Percentiles rank a stretch among this genome's conserved stretches.
Evolutionary conservation across 2,329 filamentous ascomycete species (phyloP).

Genomic region (Diaporthe amygdali): DNA sequence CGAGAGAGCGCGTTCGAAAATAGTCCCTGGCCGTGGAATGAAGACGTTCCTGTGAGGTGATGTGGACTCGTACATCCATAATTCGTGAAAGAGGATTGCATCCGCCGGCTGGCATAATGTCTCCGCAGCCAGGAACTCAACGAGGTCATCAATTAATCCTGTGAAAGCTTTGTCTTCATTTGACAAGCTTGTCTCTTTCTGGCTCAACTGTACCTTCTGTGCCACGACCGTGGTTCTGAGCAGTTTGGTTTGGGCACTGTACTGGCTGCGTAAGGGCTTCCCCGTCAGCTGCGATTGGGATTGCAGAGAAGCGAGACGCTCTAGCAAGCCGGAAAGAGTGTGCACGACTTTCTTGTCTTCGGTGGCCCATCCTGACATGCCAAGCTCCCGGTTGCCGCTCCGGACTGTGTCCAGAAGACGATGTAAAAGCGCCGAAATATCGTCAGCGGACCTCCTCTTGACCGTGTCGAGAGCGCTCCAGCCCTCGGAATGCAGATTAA

Average conservation of each 20-base stretch:
- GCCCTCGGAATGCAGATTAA: conserved; percentile 53
- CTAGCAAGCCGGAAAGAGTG: conserved; percentile 41
- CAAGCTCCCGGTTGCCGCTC: conserved; percentile 43
- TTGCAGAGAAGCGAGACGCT: conserved; percentile 52
- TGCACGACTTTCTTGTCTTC: conserved; percentile 27
- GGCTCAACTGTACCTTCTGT: conserved; percentile 81
- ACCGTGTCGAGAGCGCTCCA: conserved; percentile 62
- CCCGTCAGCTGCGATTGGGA: conserved; percentile 48
- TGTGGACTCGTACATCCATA: conserved; percentile 77
- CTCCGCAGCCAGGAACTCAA: conserved; percentile 49
- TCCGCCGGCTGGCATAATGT: conserved; percentile 44
- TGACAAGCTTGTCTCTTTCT: conserved; percentile 73
- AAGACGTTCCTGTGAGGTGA: conserved; percentile 76
- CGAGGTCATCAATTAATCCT: conserved; percentile 62
- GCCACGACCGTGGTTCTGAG: conserved; percentile 80
- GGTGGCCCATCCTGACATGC: conserved; percentile 39
- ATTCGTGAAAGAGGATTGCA: conserved; percentile 68
- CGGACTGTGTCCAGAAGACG: conserved; percentile 44
- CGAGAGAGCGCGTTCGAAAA: conserved; percentile 73
- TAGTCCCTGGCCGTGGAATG: conserved; percentile 72
- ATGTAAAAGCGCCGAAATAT: conserved; percentile 47
- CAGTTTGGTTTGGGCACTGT: conserved; percentile 73
- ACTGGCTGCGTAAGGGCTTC: conserved; percentile 71
- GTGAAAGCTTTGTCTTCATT: conserved; percentile 76
- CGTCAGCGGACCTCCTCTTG: conserved; percentile 63